These are phyloP conservation scores for Mallotus nudiflorus DNA, from an alignment of 345 rosid genomes.

Conservation along the genomic window DNA sequence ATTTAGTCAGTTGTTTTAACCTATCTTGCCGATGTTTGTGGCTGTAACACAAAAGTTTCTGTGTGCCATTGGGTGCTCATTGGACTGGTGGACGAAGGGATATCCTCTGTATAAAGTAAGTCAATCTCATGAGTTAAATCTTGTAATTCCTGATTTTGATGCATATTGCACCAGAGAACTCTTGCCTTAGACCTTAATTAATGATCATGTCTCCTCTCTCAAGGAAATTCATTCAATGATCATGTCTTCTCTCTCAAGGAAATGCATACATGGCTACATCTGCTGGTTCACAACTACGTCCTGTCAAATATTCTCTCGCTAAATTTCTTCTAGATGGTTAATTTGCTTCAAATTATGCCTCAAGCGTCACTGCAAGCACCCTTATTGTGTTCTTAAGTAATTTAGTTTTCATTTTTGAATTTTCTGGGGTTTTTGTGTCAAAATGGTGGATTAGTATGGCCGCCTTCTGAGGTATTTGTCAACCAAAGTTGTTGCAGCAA, in stretches of 20 bases:
- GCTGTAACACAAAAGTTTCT: background rate
- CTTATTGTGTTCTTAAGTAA: background rate
- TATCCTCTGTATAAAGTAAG: background rate
- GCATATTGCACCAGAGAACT: background rate
- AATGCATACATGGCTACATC: background rate
- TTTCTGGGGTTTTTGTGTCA: background rate
- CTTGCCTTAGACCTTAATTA: too few relatives aligned
- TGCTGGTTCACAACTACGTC: background rate
- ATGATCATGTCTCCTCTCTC: too few relatives aligned
- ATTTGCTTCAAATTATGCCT: conserved; percentile 2
- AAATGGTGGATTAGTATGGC: background rate
- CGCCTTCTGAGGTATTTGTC: background rate
- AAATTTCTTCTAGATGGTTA: background rate
- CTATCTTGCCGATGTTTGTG: background rate
- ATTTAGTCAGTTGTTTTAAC: background rate
- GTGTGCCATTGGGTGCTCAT: background rate
- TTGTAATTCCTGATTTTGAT: background rate
- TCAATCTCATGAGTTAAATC: background rate
- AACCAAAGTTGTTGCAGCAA: background rate
- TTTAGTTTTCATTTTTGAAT: background rate
- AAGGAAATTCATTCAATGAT: too few relatives aligned
- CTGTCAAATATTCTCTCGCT: background rate
- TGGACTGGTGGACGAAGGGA: background rate
- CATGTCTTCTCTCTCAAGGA: too few relatives aligned
- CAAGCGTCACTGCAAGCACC: background rate